Conservation (phyloP, 2,329 filamentous ascomycete genomes). For the Aspergillus texensis region DNA sequence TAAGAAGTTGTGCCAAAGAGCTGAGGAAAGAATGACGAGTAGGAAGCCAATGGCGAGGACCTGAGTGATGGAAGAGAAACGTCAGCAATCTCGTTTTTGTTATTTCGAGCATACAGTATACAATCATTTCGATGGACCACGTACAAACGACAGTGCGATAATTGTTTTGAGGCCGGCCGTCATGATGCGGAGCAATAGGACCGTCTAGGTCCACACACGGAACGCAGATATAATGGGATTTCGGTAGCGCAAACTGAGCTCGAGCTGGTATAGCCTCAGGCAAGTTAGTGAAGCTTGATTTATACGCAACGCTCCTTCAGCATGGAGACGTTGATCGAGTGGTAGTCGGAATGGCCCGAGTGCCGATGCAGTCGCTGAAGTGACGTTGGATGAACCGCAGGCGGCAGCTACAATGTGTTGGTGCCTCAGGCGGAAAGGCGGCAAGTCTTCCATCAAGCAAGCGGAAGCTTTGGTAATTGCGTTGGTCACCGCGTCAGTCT, state of each 20-base stretch:
- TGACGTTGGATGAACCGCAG: constrained; percentile 30
- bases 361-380: constrained; percentile 16
- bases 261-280: background rate
- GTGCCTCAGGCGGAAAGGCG: constrained; percentile 22
- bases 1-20: constrained; percentile 92
- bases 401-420: constrained; percentile 16
- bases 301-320: constrained; percentile 7
- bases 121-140: constrained; percentile 27
- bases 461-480: constrained; percentile 14
- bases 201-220: constrained; percentile 20
- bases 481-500: constrained; percentile 36
- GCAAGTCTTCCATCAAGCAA: constrained; percentile 13
- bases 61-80: constrained; percentile 41
- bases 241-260: constrained; percentile 8
- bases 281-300: background rate
- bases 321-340: constrained; percentile 10
- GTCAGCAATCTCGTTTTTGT: constrained; percentile 1
- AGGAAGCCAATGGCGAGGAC: constrained; percentile 97
- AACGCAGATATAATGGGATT: constrained; percentile 6
- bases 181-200: constrained; percentile 43
- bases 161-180: constrained; percentile 97
- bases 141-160: constrained; percentile 94
- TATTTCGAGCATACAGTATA: background rate
- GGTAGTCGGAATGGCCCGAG: background rate
- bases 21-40: constrained; percentile 96